Conservation (phyloP, 768 basidiomycete genomes). For the Tubosaeta sp. region DNA sequence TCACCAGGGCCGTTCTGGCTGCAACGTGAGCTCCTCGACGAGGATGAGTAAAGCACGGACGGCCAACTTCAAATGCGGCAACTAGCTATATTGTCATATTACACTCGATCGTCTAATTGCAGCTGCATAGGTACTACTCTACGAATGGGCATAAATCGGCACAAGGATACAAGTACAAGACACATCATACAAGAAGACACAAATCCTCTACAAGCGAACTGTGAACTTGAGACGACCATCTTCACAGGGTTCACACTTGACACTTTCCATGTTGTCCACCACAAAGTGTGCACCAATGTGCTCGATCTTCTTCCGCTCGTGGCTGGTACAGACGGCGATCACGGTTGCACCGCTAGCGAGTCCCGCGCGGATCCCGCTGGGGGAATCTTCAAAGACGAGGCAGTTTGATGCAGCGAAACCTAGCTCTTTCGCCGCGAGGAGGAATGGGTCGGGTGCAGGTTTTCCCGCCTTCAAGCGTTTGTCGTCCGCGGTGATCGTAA, state of each 20-base stretch:
- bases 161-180: neutral
- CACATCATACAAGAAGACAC: neutral
- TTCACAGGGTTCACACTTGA: slow-evolving; percentile 38
- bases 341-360: slow-evolving; percentile 71
- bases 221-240: slow-evolving; percentile 44
- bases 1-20: slow-evolving; percentile 28
- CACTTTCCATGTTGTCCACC: slow-evolving; percentile 51
- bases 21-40: slow-evolving; percentile 22
- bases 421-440: slow-evolving; percentile 56
- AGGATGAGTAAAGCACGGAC: slow-evolving; percentile 14
- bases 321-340: slow-evolving; percentile 71
- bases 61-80: neutral
- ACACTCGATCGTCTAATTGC: neutral
- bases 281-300: slow-evolving; percentile 54
- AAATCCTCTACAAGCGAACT: slow-evolving; percentile 22
- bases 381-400: slow-evolving; percentile 76
- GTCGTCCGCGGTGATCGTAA: slow-evolving; percentile 76
- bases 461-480: slow-evolving; percentile 64
- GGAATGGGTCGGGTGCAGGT: slow-evolving; percentile 60
- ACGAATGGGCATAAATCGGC: neutral
- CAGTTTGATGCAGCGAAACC: slow-evolving; percentile 55
- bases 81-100: neutral
- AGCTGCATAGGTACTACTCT: neutral
- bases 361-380: slow-evolving; percentile 62
- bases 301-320: slow-evolving; percentile 52